Conservation (phyloP, 345 rosid species). For the Melastoma malabathricum region DNA sequence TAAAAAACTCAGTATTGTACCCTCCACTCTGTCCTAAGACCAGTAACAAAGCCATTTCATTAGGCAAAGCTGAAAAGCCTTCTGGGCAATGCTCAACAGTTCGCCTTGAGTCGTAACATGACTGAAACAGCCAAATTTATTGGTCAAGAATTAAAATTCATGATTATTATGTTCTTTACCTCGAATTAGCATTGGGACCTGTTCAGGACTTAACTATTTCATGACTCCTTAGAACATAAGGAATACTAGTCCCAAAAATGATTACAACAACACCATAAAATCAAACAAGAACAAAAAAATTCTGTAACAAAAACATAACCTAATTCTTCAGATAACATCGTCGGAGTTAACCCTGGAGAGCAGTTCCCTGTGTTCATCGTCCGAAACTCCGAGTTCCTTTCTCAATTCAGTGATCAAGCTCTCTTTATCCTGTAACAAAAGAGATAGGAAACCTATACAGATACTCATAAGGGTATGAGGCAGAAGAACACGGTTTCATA, state of each 20-base stretch:
- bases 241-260: slow-evolving; percentile 1
- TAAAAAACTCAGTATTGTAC: slow-evolving; percentile 94
- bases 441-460: background rate
- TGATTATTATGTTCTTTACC: too few relatives aligned
- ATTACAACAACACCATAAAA: background rate
- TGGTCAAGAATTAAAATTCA: too few relatives aligned
- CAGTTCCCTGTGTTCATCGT: slow-evolving; percentile 93
- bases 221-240: too few relatives aligned
- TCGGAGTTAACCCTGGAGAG: slow-evolving; percentile 70
- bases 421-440: slow-evolving; percentile 64
- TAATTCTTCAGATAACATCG: slow-evolving; percentile 65
- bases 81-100: too few relatives aligned
- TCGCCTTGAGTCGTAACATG: too few relatives aligned
- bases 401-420: slow-evolving; percentile 87
- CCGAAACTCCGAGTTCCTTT: slow-evolving; percentile 87
- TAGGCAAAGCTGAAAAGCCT: too few relatives aligned
- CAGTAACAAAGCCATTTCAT: too few relatives aligned
- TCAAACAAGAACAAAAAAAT: slow-evolving; percentile 3
- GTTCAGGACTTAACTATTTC: too few relatives aligned
- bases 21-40: slow-evolving; percentile 86
- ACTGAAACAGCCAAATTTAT: too few relatives aligned
- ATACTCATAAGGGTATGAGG: background rate
- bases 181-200: too few relatives aligned
- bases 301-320: slow-evolving; percentile 24
- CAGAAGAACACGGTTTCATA: background rate